phyloP scores from a whole-genome alignment of 345 rosid species.

The Populus alba region DNA sequence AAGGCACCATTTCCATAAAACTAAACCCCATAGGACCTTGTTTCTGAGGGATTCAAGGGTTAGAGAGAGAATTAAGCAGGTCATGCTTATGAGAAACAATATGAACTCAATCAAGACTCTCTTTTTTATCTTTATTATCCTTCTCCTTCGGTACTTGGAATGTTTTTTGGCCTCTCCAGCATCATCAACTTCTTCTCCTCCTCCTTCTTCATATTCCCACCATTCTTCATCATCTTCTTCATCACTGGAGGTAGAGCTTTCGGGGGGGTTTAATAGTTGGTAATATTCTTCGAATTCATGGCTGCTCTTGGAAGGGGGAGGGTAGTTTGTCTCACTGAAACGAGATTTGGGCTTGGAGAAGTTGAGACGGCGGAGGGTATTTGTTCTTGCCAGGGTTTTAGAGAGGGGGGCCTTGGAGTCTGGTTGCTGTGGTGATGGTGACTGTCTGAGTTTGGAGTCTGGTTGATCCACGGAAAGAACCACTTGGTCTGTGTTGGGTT shows the following conservation, averaged over 20 bases:
- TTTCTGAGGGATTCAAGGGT: slow-evolving; percentile 22
- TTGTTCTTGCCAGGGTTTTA: slow-evolving; percentile 8
- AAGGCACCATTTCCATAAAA: slow-evolving; percentile 57
- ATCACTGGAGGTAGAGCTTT: slow-evolving; percentile 2
- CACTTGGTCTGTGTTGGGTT: slow-evolving; percentile 27
- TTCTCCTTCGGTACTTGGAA: neutral
- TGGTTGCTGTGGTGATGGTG: neutral
- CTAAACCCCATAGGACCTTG: slow-evolving; percentile 22
- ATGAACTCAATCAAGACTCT: slow-evolving; percentile 34
- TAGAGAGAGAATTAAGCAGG: slow-evolving; percentile 36
- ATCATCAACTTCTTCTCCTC: neutral
- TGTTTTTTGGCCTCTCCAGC: too few relatives aligned
- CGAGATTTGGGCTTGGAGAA: slow-evolving; percentile 53
- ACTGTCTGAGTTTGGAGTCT: slow-evolving; percentile 5
- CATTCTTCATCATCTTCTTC: slow-evolving; percentile 32
- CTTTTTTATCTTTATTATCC: slow-evolving; percentile 23
- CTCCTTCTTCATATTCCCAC: slow-evolving; percentile 12
- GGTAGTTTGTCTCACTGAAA: slow-evolving; percentile 30
- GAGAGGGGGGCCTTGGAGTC: neutral
- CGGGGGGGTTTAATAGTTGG: neutral
- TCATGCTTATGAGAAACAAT: slow-evolving; percentile 34
- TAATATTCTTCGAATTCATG: slow-evolving; percentile 1
- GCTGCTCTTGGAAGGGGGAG: slow-evolving; percentile 11
- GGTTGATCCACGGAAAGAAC: slow-evolving; percentile 25
- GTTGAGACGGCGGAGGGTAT: slow-evolving; percentile 30